A percentile compares a stretch with the other conserved stretches of the same genome.
These are phyloP conservation scores for Anastatica hierochuntica DNA, from an alignment of 345 rosid genomes.

Conservation along the genomic window DNA sequence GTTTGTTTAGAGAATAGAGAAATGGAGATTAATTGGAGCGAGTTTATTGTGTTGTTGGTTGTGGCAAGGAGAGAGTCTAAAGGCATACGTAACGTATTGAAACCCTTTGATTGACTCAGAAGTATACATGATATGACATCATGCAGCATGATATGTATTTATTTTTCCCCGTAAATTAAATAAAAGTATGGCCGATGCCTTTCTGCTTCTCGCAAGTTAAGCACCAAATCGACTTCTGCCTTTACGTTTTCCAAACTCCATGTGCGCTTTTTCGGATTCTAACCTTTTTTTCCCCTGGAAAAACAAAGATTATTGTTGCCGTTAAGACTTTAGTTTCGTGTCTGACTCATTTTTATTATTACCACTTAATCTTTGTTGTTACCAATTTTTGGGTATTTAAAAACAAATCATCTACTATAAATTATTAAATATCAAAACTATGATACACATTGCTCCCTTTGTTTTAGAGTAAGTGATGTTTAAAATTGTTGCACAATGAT, in stretches of 20 bases:
- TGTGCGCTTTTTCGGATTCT: conserved; percentile 19
- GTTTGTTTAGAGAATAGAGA: too few species aligned
- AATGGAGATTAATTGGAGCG: too few species aligned
- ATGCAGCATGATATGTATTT: background rate
- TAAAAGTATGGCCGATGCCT: conserved; percentile 20
- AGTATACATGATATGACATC: background rate
- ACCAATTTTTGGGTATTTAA: too few species aligned
- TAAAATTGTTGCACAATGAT: too few species aligned
- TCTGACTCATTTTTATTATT: conserved; percentile 9
- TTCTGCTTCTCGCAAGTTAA: conserved; percentile 32
- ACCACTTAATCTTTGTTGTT: too few species aligned
- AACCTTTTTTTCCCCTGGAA: background rate
- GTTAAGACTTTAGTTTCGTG: conserved; percentile 21
- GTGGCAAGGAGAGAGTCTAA: conserved; percentile 19
- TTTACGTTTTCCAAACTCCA: conserved; percentile 33
- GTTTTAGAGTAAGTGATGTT: too few species aligned
- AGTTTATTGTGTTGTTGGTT: background rate
- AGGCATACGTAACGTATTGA: conserved; percentile 18
- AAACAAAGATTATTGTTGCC: conserved; percentile 14
- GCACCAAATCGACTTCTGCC: conserved; percentile 22
- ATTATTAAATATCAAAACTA: too few species aligned
- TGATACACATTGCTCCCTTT: too few species aligned
- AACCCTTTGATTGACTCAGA: conserved; percentile 8
- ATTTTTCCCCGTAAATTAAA: background rate
- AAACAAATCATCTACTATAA: too few species aligned